Conservation (phyloP, 345 rosid species). For the Brassica rapa region DNA sequence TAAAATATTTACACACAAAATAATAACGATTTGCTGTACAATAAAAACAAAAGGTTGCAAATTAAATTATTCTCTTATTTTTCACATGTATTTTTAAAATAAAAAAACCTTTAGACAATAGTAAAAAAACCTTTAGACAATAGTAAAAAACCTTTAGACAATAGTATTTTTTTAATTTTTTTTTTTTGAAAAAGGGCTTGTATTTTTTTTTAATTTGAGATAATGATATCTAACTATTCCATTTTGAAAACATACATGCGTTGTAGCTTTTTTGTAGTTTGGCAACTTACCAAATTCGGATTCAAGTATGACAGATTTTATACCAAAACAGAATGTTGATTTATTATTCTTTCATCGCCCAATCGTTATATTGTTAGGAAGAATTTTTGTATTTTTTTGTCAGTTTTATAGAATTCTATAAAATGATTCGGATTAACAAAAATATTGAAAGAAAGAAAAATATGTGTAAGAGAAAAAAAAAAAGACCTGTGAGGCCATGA, state of each 20-base stretch:
- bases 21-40: too few species aligned
- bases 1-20: too few species aligned
- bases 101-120: too few species aligned
- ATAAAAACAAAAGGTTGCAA: too few species aligned
- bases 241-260: not conserved
- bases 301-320: not conserved
- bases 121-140: too few species aligned
- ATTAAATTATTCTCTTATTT: too few species aligned
- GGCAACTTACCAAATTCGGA: constrained; percentile 6
- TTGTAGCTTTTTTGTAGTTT: constrained; percentile 10
- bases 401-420: not conserved
- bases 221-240: constrained; percentile 3
- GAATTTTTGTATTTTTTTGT: too few species aligned
- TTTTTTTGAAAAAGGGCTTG: too few species aligned
- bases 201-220: not conserved
- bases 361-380: not conserved
- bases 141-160: too few species aligned
- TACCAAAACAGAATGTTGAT: not conserved
- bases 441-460: not conserved
- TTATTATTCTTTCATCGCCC: not conserved
- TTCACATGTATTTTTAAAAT: too few species aligned
- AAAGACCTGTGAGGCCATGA: too few species aligned
- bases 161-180: too few species aligned
- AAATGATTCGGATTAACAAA: not conserved
- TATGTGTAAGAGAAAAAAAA: not conserved